These are phyloP conservation scores for Pseudoperonospora humuli DNA, from an alignment of 352 stramenopile species.

Conservation along the genomic window DNA sequence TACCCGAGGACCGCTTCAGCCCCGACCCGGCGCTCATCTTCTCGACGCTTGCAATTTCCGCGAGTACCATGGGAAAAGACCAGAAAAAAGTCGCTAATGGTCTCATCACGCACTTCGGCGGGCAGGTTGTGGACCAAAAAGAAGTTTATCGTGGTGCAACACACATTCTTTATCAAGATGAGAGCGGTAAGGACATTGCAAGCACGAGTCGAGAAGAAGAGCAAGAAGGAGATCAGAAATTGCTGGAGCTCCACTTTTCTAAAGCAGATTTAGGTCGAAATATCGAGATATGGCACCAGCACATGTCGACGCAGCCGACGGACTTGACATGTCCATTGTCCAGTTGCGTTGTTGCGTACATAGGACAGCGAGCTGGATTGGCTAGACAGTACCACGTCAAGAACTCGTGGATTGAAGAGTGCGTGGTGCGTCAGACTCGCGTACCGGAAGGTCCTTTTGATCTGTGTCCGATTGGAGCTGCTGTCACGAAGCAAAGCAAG, in stretches of 20 bases:
- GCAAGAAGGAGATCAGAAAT: constrained; percentile 25
- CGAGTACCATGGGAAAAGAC: constrained; percentile 68
- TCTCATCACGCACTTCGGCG: constrained; percentile 75
- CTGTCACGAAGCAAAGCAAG: constrained; percentile 2
- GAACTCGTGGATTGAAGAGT: constrained; percentile 81
- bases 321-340: constrained; percentile 32
- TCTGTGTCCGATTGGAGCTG: constrained; percentile 11
- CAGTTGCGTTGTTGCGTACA: constrained; percentile 47
- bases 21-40: constrained; percentile 72
- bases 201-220: constrained; percentile 20
- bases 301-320: constrained; percentile 25
- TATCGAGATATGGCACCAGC: constrained; percentile 37
- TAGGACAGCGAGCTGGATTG: constrained; percentile 45
- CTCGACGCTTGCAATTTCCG: constrained; percentile 64
- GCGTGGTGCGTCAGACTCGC: constrained; percentile 39
- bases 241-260: constrained; percentile 39
- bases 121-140: constrained; percentile 57
- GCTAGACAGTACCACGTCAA: constrained; percentile 53
- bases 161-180: constrained; percentile 65
- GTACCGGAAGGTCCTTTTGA: constrained; percentile 50
- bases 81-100: constrained; percentile 71
- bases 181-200: constrained; percentile 9
- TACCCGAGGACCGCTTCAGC: constrained; percentile 70
- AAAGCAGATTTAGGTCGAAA: constrained; percentile 33
- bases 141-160: constrained; percentile 43